Conservation (phyloP, 495 filamentous ascomycete species). For the Cercophora samala region DNA sequence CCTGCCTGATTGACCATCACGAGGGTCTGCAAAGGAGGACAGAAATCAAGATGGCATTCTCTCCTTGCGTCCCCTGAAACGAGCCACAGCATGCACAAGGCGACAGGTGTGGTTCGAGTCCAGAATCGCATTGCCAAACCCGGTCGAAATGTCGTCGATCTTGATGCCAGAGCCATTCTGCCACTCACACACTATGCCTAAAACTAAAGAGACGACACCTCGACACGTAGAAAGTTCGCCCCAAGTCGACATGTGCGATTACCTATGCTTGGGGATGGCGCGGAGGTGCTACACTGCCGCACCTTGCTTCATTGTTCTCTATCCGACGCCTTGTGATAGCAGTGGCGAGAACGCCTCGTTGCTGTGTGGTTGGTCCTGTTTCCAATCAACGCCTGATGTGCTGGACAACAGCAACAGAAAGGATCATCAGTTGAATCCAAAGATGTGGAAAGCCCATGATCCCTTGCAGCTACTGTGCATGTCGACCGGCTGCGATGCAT, state of each 20-base stretch:
- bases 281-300: too few relatives aligned
- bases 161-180: neutral
- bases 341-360: neutral
- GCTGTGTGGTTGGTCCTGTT: neutral
- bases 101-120: neutral
- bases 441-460: neutral
- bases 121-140: neutral
- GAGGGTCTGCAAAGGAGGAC: neutral
- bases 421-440: too few relatives aligned
- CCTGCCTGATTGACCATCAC: neutral
- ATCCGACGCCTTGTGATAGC: neutral
- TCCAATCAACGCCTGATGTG: neutral
- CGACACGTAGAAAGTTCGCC: neutral
- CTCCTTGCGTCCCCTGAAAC: slow-evolving; percentile 12
- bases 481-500: neutral
- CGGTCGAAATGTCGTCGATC: neutral
- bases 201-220: neutral
- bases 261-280: too few relatives aligned
- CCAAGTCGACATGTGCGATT: neutral
- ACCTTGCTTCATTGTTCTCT: neutral
- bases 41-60: slow-evolving; percentile 10
- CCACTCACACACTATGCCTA: neutral
- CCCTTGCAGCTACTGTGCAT: neutral
- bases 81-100: neutral
- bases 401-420: neutral